These are phyloP conservation scores for Penicillium sp. DNA, from an alignment of 2,329 filamentous ascomycete genomes.

Conservation along the genomic window DNA sequence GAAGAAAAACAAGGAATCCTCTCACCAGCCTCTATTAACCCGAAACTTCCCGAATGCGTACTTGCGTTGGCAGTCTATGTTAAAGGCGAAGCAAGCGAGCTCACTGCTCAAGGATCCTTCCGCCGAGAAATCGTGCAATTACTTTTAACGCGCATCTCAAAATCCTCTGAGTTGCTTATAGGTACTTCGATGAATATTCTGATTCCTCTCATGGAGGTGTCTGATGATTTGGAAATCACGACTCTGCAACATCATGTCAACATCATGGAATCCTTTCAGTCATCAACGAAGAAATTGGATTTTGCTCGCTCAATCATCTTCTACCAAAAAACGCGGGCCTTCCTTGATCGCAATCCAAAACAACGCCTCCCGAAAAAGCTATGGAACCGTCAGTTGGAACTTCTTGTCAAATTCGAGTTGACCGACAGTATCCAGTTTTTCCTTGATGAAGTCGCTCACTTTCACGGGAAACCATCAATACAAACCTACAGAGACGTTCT, in stretches of 20 bases:
- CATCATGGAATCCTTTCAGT: constrained; percentile 31
- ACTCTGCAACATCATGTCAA: constrained; percentile 27
- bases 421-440: constrained; percentile 40
- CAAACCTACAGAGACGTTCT: constrained; percentile 39
- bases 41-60: constrained; percentile 21
- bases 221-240: constrained; percentile 25
- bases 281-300: constrained; percentile 26
- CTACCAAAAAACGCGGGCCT: constrained; percentile 42
- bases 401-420: constrained; percentile 31
- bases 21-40: constrained; percentile 13
- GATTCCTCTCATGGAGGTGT: constrained; percentile 30
- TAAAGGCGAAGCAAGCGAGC: neutral
- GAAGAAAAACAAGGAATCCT: constrained; percentile 7
- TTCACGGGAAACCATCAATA: constrained; percentile 32
- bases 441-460: constrained; percentile 40
- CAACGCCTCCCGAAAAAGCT: constrained; percentile 20
- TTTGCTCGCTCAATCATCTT: constrained; percentile 36
- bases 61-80: constrained; percentile 18
- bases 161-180: constrained; percentile 25
- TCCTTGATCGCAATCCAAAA: constrained; percentile 25
- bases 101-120: neutral
- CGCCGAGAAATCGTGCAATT: constrained; percentile 19
- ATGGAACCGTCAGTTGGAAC: constrained; percentile 26
- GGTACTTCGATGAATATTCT: constrained; percentile 32
- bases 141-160: constrained; percentile 28